Evolutionary conservation across 371 early-diverging fungal species (phyloP), one percentile per base, ranked within the genome.

Genomic region (Hamiltosporidium tvaerminnensis): DNA sequence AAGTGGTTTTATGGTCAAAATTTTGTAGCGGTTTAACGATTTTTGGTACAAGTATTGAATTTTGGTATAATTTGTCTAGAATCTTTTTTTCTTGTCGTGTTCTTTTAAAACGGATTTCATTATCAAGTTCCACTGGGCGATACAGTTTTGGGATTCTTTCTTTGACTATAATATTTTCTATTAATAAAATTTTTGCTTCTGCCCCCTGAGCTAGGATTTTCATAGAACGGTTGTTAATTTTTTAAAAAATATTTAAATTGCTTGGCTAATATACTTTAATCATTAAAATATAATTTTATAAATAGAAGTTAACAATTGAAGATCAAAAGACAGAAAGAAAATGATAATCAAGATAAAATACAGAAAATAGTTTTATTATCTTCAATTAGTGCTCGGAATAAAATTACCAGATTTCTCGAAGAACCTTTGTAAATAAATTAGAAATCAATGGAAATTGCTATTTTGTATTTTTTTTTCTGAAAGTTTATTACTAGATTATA

Each of bases 141-240:
- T 75, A 78, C n/a, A 32, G 35, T 63, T 78, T 78, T 3, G 35
- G 41, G 1, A 61, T 2, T 50, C 78, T 57, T 44, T 67, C 48
- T 61, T 78, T 78, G 16, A 64, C 3, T 57, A 75, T 57, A n/a
- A 57, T 54, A 4, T 55, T 53, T 16, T 61, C 55, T 3, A 53
- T 31, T 38, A 23, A 33, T 53, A 63, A 75, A 23, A 78, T 57
- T 10, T 57, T 55, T 36, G 76, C 73, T 56, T 78, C 78, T 53
- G 78, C 75, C 14, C 78, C 78, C 1, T 53, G 68, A 36, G 57
- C 61, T n/a, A n/a, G n/a, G n/a, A n/a, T n/a, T n/a, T n/a, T n/a
- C n/a, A n/a, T 33, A 70, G 34, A 7, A 53, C 9, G 16, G 47
- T 47, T 10, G 47, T n/a, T n/a, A 47, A n/a, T n/a, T n/a, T n/a